phyloP scores from a whole-genome alignment of 495 filamentous ascomycete species.

The Penicillium lividum region DNA sequence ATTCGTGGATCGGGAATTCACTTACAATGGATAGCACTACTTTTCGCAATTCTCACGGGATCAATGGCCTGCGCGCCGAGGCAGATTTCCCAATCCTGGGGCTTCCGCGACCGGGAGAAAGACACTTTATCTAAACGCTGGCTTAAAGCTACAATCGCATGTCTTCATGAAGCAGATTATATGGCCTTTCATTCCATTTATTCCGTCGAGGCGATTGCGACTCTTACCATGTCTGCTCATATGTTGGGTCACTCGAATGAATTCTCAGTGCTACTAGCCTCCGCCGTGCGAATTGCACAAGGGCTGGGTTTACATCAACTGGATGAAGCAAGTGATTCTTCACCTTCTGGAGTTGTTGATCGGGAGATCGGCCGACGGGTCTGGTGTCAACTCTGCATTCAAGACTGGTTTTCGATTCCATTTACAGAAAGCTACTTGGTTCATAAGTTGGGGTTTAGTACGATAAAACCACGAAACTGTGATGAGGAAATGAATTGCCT shows the following conservation, averaged over 20 bases:
- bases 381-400: conserved; percentile 43
- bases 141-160: conserved; percentile 36
- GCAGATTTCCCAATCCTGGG: conserved; percentile 31
- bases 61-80: conserved; percentile 38
- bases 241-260: conserved; percentile 42
- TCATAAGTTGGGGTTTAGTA: conserved; percentile 32
- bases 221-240: conserved; percentile 43
- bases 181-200: conserved; percentile 36
- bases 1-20: conserved; percentile 24
- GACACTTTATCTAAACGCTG: conserved; percentile 34
- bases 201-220: conserved; percentile 40
- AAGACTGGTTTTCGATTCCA: conserved; percentile 50
- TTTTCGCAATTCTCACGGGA: conserved; percentile 43
- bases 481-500: conserved; percentile 34
- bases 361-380: conserved; percentile 38
- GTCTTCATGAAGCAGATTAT: conserved; percentile 40
- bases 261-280: conserved; percentile 34
- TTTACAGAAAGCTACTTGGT: conserved; percentile 44
- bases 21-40: conserved; percentile 42
- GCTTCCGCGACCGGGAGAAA: conserved; percentile 35
- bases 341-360: conserved; percentile 14
- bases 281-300: conserved; percentile 36
- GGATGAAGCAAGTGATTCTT: conserved; percentile 11
- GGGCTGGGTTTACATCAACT: conserved; percentile 31
- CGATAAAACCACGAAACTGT: conserved; percentile 33